Base-by-base conservation (phyloP, 352 stramenopile genomes). In the Globisporangium nodosum region DNA sequence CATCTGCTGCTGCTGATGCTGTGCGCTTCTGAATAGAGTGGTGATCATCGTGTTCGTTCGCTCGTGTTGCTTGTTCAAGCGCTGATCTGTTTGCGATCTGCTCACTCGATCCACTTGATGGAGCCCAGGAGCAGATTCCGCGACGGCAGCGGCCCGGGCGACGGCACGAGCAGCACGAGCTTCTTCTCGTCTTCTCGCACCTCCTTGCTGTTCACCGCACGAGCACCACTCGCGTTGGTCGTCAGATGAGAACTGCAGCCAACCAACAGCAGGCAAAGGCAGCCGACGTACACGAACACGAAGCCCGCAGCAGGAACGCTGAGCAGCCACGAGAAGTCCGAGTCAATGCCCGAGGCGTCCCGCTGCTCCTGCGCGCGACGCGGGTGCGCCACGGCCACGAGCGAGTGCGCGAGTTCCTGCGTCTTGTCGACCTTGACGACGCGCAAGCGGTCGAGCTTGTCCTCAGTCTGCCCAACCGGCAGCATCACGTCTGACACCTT, bases 401-500 rank as follows among this genome's bases (percentile, higher is more conserved):
- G 65, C 30, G 83, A 90, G 65, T 93, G 80, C 49, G 75, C 60
- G 15, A 93, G 64, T 20, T 95, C 82, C 21, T 70, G 49, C 27
- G 81, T 86, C 66, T 92, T 90, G 31, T 90, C 80, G 11, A 92
- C 58, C 30, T 79, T 75, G 24, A 89, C 73, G 9, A 91, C 78
- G 40, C 78, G 81, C 47, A 95, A 62, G 1, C 82, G 76, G 31
- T 83, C 78, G 21, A 85, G 73, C 46, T 88, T 77, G 43, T 70
- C 78, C 57, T 90, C 81, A 0, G 78, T 79, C 47, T 95, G 83
- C 0, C 85, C 85, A 31, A 95, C 84, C 1, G 85, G 85, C 6
- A 95, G 75, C 85, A 95, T 95, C 47, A 85, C 81, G 20, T 85
- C 81, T 37, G 83, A 93, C 21, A 95, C 83, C 45, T 83, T 89